Evolutionary conservation across 2,329 filamentous ascomycete species (phyloP).

Genomic region (Raffaelea ambrosiae): DNA sequence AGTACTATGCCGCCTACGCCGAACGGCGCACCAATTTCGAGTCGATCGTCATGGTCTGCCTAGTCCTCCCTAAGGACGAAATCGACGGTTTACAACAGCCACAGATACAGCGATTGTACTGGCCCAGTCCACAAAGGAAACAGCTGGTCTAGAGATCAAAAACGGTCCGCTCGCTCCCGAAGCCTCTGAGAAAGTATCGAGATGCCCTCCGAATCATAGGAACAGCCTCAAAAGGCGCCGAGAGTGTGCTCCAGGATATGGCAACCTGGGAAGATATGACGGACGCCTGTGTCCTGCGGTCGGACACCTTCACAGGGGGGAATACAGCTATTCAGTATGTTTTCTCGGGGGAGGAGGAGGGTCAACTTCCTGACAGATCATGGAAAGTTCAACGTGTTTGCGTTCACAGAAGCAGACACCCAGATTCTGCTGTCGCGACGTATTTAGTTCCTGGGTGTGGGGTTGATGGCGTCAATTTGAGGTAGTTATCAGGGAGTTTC

Average conservation of each 20-base stretch:
- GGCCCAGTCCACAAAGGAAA: neutral
- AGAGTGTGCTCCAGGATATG: neutral
- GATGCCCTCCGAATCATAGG: neutral
- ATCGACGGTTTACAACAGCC: neutral
- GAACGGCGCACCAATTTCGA: neutral
- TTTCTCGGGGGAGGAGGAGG: slow-evolving; percentile 1
- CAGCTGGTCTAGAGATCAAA: neutral
- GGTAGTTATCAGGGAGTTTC: too few relatives aligned
- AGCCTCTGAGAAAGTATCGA: neutral
- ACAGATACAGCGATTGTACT: neutral
- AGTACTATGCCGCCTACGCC: neutral
- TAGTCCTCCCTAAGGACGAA: neutral
- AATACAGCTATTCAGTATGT: neutral
- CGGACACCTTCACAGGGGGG: neutral
- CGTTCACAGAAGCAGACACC: too few relatives aligned
- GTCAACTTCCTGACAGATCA: neutral
- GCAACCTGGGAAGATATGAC: neutral
- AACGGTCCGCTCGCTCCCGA: neutral
- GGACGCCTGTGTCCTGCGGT: neutral
- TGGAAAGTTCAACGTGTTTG: neutral
- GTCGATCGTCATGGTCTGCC: neutral
- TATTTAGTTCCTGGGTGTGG: too few relatives aligned
- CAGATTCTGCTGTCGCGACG: too few relatives aligned
- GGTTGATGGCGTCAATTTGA: too few relatives aligned
- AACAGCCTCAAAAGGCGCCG: neutral